phyloP scores from a whole-genome alignment of 192 early-diverging fungal genomes.

The Backusella mclennaniae region DNA sequence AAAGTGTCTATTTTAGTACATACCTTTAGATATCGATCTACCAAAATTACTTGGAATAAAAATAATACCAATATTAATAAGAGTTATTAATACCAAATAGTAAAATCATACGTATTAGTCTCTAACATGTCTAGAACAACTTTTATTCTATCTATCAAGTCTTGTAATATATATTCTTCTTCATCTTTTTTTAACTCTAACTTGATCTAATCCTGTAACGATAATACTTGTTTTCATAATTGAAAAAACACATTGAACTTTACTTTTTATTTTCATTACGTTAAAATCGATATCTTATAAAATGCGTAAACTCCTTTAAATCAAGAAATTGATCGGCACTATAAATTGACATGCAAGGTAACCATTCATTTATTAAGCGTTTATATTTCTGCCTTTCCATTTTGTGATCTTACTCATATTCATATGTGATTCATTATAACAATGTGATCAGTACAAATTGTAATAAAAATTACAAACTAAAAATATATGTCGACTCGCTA shows the following conservation, averaged over 20 bases:
- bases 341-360: not conserved
- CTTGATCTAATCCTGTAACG: not conserved
- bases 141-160: not conserved
- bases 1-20: not conserved
- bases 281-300: not conserved
- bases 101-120: not conserved
- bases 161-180: too few relatives aligned
- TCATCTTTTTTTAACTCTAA: not conserved
- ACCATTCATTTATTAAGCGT: not conserved
- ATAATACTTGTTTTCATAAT: not conserved
- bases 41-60: not conserved
- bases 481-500: too few relatives aligned
- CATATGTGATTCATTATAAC: not conserved
- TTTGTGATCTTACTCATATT: not conserved
- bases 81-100: not conserved
- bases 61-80: slow-evolving; percentile 1
- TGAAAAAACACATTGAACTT: not conserved
- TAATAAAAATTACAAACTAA: too few relatives aligned
- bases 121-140: not conserved
- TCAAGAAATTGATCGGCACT: slow-evolving; percentile 3
- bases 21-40: not conserved
- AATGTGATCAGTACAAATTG: not conserved
- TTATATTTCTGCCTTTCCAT: not conserved
- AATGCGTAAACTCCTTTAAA: not conserved
- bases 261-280: not conserved